These are phyloP conservation scores for Xerophyta viscosa DNA, from an alignment of 106 monocot species.

Conservation along the genomic window DNA sequence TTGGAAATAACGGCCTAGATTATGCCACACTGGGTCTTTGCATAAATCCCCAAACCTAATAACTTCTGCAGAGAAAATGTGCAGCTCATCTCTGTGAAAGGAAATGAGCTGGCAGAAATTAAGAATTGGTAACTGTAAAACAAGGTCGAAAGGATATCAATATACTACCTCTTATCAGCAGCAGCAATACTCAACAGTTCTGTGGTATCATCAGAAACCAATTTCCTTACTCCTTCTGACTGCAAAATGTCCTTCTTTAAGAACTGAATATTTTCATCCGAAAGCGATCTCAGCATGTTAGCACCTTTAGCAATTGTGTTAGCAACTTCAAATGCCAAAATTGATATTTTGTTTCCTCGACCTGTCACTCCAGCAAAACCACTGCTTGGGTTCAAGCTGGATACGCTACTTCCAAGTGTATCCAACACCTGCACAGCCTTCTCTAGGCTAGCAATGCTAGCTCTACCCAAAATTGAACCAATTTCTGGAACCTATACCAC, in stretches of 20 bases:
- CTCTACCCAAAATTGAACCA: slow-evolving; percentile 56
- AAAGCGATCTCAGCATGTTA: slow-evolving; percentile 46
- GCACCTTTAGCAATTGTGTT: slow-evolving; percentile 82
- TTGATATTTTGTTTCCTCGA: slow-evolving; percentile 50
- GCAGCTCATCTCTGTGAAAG: slow-evolving; percentile 57
- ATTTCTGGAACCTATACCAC: slow-evolving; percentile 45
- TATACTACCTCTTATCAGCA: slow-evolving; percentile 54
- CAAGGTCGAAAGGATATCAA: no score
- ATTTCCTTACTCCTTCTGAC: slow-evolving; percentile 53
- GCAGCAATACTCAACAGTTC: slow-evolving; percentile 52
- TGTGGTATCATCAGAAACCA: slow-evolving; percentile 35
- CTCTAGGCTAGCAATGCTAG: slow-evolving; percentile 55
- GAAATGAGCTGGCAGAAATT: neutral
- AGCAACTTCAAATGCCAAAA: slow-evolving; percentile 83
- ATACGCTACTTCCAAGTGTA: slow-evolving; percentile 72
- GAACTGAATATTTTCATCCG: slow-evolving; percentile 50
- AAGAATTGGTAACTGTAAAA: neutral
- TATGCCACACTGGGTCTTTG: slow-evolving; percentile 81
- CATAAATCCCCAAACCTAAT: slow-evolving; percentile 71
- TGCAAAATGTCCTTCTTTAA: slow-evolving; percentile 53
- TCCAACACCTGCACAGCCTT: slow-evolving; percentile 75
- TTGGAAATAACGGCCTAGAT: slow-evolving; percentile 72
- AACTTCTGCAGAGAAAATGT: slow-evolving; percentile 64
- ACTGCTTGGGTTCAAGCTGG: slow-evolving; percentile 50
- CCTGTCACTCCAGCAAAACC: slow-evolving; percentile 41